phyloP scores from a whole-genome alignment of 169 alveolate genomes.

The Cryptosporidium sp. region DNA sequence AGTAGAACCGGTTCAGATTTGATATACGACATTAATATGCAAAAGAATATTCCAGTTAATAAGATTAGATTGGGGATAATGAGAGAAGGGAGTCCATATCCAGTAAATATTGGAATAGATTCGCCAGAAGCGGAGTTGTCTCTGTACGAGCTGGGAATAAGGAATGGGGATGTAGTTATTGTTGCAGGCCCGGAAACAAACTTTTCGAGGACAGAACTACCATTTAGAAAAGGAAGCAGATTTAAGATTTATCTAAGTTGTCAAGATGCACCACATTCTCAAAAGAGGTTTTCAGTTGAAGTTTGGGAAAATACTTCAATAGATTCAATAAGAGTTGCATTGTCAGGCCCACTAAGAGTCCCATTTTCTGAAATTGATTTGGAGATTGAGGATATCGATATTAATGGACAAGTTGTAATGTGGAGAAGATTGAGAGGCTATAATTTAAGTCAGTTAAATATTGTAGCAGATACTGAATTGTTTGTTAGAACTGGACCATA shows the following conservation, averaged over 20 bases:
- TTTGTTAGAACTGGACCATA: constrained; percentile 75
- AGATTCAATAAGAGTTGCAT: constrained; percentile 61
- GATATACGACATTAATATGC: constrained; percentile 58
- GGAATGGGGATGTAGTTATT: constrained; percentile 58
- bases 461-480: constrained; percentile 49
- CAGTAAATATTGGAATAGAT: constrained; percentile 51
- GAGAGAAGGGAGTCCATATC: constrained; percentile 43
- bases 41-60: constrained; percentile 55
- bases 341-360: constrained; percentile 48
- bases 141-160: constrained; percentile 56
- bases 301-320: constrained; percentile 71
- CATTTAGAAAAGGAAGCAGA: constrained; percentile 60
- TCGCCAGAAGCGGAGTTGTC: constrained; percentile 72
- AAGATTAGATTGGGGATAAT: constrained; percentile 37
- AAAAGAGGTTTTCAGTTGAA: constrained; percentile 62
- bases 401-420: constrained; percentile 72
- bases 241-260: constrained; percentile 57
- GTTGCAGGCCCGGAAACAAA: constrained; percentile 72
- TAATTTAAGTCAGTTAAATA: constrained; percentile 49
- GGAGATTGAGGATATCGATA: constrained; percentile 69
- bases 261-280: constrained; percentile 68
- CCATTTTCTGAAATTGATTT: constrained; percentile 72
- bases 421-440: constrained; percentile 76
- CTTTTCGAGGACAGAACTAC: constrained; percentile 52
- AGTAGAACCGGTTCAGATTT: constrained; percentile 65